Base-by-base conservation (phyloP, 2,329 filamentous ascomycete species). In the Verticillium albo-atrum region DNA sequence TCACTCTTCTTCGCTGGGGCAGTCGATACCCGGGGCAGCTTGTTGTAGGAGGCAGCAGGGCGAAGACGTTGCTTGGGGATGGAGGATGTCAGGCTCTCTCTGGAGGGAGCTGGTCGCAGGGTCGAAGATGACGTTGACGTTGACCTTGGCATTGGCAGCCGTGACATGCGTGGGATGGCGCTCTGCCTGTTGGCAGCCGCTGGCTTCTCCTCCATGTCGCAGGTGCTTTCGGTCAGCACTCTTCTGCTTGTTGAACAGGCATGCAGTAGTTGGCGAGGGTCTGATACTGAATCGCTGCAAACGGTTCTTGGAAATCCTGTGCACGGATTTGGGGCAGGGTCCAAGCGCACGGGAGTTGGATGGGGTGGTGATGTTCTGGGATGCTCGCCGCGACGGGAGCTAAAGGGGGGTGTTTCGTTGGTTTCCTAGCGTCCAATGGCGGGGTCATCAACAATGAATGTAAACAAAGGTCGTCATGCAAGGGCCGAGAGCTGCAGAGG, bases 121-220 rank as follows among this genome's bases (percentile, higher is more conserved):
- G 64, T 58, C 10, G 71, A 69, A 3, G 70, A 56, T 1, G 70
- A 70, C 17, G 67, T 64, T 1, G 70, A 70, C 17, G 67, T 64
- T 14, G 72, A 67, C 17, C 70, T 67, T 30, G 74, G 69, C 12
- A 74, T 58, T 23, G 75, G 75, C 14, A 78, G 70, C 60, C 75
- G 74, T 30, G 76, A 78, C 26, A 71, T 58, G 30, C 75, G 74
- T 23, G 74, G 72, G 42, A 74, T 74, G 58, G 68, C 70, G 62
- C 71, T 74, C 47, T 35, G 25, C 15, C 61, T 34, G 55, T 54
- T 58, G 37, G 55, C 53, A 20, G 57, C 53, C 17, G 61, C 57
- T 28, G 56, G 61, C 35, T 63, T 64, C 20, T 60, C 62, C 50
- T 64, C 61, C 62, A 64, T 64, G 10, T 26, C 17, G 30, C 12